Evolutionary conservation across 495 filamentous ascomycete genomes (phyloP).

Genomic region (Aspergillus sclerotiicarbonarius): DNA sequence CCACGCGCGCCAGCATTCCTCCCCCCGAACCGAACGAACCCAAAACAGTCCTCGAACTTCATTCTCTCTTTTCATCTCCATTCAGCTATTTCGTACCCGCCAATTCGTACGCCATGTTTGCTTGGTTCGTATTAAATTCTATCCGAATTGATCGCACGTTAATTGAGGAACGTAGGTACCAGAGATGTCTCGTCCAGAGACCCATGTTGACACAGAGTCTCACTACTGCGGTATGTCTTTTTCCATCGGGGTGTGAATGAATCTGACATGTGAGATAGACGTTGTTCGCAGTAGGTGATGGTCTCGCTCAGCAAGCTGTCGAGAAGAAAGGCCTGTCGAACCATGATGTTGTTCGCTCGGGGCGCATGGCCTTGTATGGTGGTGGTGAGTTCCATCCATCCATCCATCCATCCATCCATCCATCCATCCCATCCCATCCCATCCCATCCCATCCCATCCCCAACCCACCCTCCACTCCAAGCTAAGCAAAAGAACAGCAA

Average conservation of each 20-base stretch:
- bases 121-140: neutral
- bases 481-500: slow-evolving; percentile 36
- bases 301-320: slow-evolving; percentile 10
- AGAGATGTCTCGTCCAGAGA: slow-evolving; percentile 8
- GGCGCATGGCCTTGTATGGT: slow-evolving; percentile 14
- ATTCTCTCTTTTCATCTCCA: neutral
- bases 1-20: neutral
- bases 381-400: neutral
- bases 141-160: too few relatives aligned
- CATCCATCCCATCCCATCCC: neutral
- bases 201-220: slow-evolving; percentile 13
- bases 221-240: slow-evolving; percentile 8
- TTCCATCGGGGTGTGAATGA: neutral
- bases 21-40: neutral
- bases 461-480: neutral
- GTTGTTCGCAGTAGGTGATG: slow-evolving; percentile 11
- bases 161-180: slow-evolving; percentile 7
- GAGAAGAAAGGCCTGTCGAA: slow-evolving; percentile 6
- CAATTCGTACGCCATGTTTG: slow-evolving; percentile 9
- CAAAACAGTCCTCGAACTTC: neutral
- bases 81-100: neutral
- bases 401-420: neutral
- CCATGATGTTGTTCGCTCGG: slow-evolving; percentile 10
- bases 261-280: neutral
- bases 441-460: neutral